Conservation (phyloP, 192 early-diverging fungal genomes). For the Bifiguratus adelaidae region DNA sequence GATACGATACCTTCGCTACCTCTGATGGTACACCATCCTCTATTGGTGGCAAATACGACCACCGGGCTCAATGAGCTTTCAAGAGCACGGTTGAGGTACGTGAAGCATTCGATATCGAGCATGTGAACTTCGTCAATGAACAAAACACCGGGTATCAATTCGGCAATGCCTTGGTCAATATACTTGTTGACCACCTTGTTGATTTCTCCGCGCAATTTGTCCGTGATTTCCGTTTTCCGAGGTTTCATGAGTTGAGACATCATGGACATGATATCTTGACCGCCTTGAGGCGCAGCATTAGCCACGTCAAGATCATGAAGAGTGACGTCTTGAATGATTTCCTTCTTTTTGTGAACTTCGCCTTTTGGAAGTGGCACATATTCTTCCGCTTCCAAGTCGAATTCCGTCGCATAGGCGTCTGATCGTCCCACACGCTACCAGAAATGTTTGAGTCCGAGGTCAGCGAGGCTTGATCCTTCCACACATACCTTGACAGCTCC, state of each 20-base stretch:
- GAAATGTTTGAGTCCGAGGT: no score
- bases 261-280: slow-evolving; percentile 97
- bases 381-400: slow-evolving; percentile 96
- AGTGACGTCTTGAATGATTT: slow-evolving; percentile 95
- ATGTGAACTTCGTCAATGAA: slow-evolving; percentile 99
- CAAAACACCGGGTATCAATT: slow-evolving; percentile 94
- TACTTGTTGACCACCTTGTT: slow-evolving; percentile 99
- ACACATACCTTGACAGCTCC: slow-evolving; percentile 84
- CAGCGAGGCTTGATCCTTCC: background rate
- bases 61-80: slow-evolving; percentile 94
- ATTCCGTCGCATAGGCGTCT: slow-evolving; percentile 97
- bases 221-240: slow-evolving; percentile 98
- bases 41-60: slow-evolving; percentile 96
- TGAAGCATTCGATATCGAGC: slow-evolving; percentile 99
- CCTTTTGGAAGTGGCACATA: slow-evolving; percentile 98
- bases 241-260: slow-evolving; percentile 99
- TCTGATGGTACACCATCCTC: slow-evolving; percentile 81
- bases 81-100: slow-evolving; percentile 95
- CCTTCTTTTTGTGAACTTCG: slow-evolving; percentile 98
- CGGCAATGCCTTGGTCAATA: slow-evolving; percentile 95
- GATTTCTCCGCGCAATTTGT: slow-evolving; percentile 95
- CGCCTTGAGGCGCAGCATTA: slow-evolving; percentile 93
- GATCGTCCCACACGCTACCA: slow-evolving; percentile 85
- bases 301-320: slow-evolving; percentile 96
- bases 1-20: slow-evolving; percentile 70